Evolutionary conservation across 805 yeast genomes (phyloP).

Genomic region (Candida ponderosae): DNA sequence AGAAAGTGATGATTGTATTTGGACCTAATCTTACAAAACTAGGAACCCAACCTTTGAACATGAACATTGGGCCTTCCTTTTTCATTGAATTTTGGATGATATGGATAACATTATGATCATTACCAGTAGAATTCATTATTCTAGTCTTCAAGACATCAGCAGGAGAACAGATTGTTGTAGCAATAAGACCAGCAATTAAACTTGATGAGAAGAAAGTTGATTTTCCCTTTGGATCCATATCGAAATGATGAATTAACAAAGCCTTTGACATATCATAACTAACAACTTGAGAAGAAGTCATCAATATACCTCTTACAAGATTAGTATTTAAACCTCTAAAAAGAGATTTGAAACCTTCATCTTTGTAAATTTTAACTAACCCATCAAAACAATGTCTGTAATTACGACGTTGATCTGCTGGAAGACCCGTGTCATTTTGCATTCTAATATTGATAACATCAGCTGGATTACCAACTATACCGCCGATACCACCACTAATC

Average conservation of each 20-base stretch:
- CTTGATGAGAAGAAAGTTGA: conserved; percentile 76
- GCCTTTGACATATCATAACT: conserved; percentile 73
- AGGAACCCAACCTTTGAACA: conserved; percentile 90
- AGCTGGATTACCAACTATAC: conserved; percentile 81
- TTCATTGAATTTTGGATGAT: conserved; percentile 50
- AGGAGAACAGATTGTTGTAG: conserved; percentile 88
- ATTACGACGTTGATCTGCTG: conserved; percentile 56
- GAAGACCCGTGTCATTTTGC: conserved; percentile 80
- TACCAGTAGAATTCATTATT: conserved; percentile 57
- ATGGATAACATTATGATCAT: conserved; percentile 37
- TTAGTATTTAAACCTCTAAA: conserved; percentile 76
- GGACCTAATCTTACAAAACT: conserved; percentile 84
- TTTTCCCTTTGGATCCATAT: conserved; percentile 51
- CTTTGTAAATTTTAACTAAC: conserved; percentile 43
- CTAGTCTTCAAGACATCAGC: conserved; percentile 88
- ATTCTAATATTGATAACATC: conserved; percentile 83
- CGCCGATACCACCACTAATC: conserved; percentile 82
- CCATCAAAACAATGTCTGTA: conserved; percentile 79
- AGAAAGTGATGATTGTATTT: conserved; percentile 61
- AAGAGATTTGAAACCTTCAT: conserved; percentile 53
- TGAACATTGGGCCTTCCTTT: conserved; percentile 67
- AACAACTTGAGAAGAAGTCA: conserved; percentile 90
- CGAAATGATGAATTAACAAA: conserved; percentile 40
- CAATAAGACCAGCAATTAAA: conserved; percentile 75
- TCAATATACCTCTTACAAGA: conserved; percentile 69